Evolutionary conservation across 345 rosid species (phyloP).

Genomic region (Pistacia integerrima): DNA sequence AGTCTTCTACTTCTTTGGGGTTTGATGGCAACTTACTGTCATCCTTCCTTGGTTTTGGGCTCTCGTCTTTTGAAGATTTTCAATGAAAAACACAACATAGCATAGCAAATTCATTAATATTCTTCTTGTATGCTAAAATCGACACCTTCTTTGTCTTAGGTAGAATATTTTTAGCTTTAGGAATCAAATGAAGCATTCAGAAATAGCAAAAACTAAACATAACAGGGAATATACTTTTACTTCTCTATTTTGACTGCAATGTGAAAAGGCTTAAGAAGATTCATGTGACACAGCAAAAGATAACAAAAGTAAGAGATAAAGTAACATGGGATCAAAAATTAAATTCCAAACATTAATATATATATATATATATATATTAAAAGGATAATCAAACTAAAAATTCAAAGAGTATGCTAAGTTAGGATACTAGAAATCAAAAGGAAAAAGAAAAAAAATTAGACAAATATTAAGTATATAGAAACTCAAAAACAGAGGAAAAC

Average conservation of each 20-base stretch:
- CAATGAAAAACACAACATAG: constrained; percentile 2
- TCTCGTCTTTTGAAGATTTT: constrained; percentile 69
- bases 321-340: not conserved
- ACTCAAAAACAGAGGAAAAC: not conserved
- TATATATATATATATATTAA: constrained; percentile 5
- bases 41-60: constrained; percentile 47
- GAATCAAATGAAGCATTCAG: too few species aligned
- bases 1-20: constrained; percentile 92
- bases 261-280: too few species aligned
- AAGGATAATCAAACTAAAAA: not conserved
- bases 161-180: too few species aligned
- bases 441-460: not conserved
- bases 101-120: constrained; percentile 7
- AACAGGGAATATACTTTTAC: too few species aligned
- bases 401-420: not conserved
- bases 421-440: not conserved
- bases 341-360: not conserved
- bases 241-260: too few species aligned
- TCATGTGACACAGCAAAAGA: too few species aligned
- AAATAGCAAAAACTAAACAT: too few species aligned
- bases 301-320: not conserved
- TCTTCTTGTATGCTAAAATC: not conserved
- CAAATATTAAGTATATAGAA: not conserved
- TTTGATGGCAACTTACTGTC: constrained; percentile 77
- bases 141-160: not conserved